Evolutionary conservation across 768 basidiomycete species (phyloP), one percentile per base, ranked within the genome.

Genomic region (Hericium rajendrae): DNA sequence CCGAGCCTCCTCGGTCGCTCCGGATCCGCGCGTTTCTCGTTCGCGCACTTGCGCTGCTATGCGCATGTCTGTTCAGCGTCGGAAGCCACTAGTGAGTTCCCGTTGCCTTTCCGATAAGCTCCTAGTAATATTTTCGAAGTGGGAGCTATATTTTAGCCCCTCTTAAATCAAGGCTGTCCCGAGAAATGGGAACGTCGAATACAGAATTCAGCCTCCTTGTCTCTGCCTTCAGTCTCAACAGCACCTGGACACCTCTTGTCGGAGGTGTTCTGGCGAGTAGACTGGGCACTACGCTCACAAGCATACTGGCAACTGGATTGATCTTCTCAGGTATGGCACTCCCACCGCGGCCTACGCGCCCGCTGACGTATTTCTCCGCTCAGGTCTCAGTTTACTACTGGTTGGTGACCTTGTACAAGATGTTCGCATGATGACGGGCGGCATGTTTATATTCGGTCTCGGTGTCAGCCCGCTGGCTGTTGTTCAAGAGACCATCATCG

Each of bases 401-500:
- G 54, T 82, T 1, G 86, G 86, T n/a, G 82, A 87, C 63, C 73
- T 79, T 5, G 76, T 74, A 50, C 76, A 75, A 22, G 78, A 75
- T 64, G 75, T 91, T n/a, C 78, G 79, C 12, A 54, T 84, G 24
- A 90, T 91, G 86, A 78, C 83, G 3, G 64, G 86, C 20, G 91
- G 90, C 1, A 74, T 92, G 57, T 90, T 90, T 62, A 71, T 90
- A 46, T 91, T 88, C 64, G 91, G 90, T 6, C 72, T 91, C 2
- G 90, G 89, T 3, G 76, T 88, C 48, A 85, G 86, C 62, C 91
- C 91, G 0, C 73, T 93, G 6, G 83, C 88, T 1, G 90, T 93
- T 6, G 83, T 87, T 1, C 91, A 88, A 71, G 90, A 92, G 68
- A 85, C 85, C 6, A 90, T 91, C 61, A 88, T 92, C 53, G 85